Evolutionary conservation across 345 rosid genomes (phyloP).

Genomic region (Rhodamnia argentea): DNA sequence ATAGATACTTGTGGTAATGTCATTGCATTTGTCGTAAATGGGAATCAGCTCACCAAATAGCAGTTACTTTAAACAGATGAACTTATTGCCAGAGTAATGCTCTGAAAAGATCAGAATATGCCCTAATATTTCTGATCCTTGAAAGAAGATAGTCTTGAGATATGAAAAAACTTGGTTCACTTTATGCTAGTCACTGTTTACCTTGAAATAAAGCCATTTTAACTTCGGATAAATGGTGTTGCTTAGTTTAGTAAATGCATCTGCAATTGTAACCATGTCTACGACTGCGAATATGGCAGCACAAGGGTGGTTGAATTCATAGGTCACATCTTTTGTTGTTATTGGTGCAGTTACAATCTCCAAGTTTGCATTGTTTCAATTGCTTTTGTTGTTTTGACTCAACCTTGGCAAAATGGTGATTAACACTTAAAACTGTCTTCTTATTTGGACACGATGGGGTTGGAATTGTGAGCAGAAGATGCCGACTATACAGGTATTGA

Average conservation of each 20-base stretch:
- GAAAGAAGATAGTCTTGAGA: neutral
- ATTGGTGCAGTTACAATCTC: neutral
- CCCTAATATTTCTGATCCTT: neutral
- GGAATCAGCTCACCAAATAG: neutral
- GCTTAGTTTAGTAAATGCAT: neutral
- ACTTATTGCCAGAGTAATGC: neutral
- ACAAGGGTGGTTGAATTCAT: neutral
- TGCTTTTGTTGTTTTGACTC: neutral
- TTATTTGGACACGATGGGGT: slow-evolving; percentile 8
- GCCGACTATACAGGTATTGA: slow-evolving; percentile 80
- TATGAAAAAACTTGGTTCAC: neutral
- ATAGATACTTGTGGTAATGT: neutral
- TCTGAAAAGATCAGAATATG: neutral
- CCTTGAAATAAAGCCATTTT: neutral
- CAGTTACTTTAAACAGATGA: neutral
- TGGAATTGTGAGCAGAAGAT: slow-evolving; percentile 54
- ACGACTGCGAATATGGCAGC: neutral
- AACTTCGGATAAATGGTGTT: neutral
- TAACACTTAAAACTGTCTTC: slow-evolving; percentile 3
- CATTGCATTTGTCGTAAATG: neutral
- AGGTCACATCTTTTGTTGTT: neutral
- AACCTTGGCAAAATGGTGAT: neutral
- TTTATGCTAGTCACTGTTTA: neutral
- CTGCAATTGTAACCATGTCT: neutral
- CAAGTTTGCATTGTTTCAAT: neutral